A percentile compares a stretch with the other conserved stretches of the same genome.
These are phyloP conservation scores for Lagenidium sp. DNA, from an alignment of 352 stramenopile genomes.

Conservation along the genomic window DNA sequence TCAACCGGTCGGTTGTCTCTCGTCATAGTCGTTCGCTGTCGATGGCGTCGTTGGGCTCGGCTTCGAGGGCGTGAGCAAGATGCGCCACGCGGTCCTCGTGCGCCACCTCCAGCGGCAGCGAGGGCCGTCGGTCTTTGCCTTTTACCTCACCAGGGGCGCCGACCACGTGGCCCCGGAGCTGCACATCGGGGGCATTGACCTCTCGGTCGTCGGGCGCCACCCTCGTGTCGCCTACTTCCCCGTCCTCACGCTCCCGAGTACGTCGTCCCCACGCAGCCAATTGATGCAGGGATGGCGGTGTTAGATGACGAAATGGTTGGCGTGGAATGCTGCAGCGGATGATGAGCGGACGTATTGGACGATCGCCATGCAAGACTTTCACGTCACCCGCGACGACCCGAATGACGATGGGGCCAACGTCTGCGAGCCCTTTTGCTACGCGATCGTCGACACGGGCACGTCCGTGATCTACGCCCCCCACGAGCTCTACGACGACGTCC, in stretches of 20 bases:
- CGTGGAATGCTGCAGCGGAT: conserved; percentile 5
- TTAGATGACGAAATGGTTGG: not conserved
- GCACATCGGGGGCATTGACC: conserved; percentile 36
- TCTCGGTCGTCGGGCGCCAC: conserved; percentile 18
- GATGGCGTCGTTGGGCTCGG: conserved; percentile 48
- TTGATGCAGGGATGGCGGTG: not conserved
- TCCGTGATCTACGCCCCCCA: conserved; percentile 35
- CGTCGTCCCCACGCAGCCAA: not conserved
- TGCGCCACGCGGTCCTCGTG: conserved; percentile 29
- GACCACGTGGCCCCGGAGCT: conserved; percentile 26
- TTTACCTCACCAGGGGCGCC: conserved; percentile 24
- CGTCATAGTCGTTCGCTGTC: conserved; percentile 25
- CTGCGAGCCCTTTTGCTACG: conserved; percentile 32
- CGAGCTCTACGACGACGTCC: conserved; percentile 26
- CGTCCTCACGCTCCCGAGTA: conserved; percentile 24
- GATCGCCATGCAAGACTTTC: conserved; percentile 26
- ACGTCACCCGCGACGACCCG: conserved; percentile 8
- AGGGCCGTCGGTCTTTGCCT: conserved; percentile 30
- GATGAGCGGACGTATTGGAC: conserved; percentile 40
- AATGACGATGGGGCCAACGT: conserved; percentile 13
- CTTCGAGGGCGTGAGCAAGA: conserved; percentile 44
- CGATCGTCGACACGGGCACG: conserved; percentile 49
- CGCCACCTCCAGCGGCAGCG: conserved; percentile 6
- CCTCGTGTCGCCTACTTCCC: conserved; percentile 28
- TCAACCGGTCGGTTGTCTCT: too few species aligned